phyloP scores from a whole-genome alignment of 345 rosid species.

The Kernera saxatilis region DNA sequence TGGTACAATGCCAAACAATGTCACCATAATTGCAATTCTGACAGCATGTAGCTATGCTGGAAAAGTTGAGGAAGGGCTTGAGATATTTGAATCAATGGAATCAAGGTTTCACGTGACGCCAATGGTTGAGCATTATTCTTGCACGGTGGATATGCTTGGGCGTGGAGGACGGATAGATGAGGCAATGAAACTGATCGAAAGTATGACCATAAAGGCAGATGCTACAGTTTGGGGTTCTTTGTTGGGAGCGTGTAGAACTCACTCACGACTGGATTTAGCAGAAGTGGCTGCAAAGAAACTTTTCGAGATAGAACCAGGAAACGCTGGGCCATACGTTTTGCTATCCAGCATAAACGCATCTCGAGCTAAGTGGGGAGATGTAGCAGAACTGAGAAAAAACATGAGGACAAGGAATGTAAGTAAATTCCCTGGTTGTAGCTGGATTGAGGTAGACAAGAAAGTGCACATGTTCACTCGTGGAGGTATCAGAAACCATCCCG shows the following conservation, averaged over 20 bases:
- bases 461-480: constrained; percentile 71
- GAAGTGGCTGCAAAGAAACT: constrained; percentile 72
- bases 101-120: constrained; percentile 44
- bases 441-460: constrained; percentile 63
- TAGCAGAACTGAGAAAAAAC: constrained; percentile 45
- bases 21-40: constrained; percentile 70
- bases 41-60: constrained; percentile 81
- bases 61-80: constrained; percentile 54
- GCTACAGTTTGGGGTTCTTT: constrained; percentile 79
- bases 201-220: constrained; percentile 68
- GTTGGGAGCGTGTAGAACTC: constrained; percentile 72
- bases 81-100: constrained; percentile 64
- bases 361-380: constrained; percentile 59
- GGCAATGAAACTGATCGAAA: constrained; percentile 58
- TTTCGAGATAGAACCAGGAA: constrained; percentile 54
- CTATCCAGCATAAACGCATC: constrained; percentile 69
- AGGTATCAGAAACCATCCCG: constrained; percentile 49
- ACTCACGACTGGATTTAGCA: constrained; percentile 58
- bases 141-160: constrained; percentile 83
- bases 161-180: constrained; percentile 61
- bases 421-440: constrained; percentile 79
- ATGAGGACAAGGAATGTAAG: constrained; percentile 49
- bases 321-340: constrained; percentile 64
- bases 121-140: constrained; percentile 63
- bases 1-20: constrained; percentile 55